These are phyloP conservation scores for Chaetomium sp. DNA, from an alignment of 2,329 filamentous ascomycete species.

Conservation along the genomic window DNA sequence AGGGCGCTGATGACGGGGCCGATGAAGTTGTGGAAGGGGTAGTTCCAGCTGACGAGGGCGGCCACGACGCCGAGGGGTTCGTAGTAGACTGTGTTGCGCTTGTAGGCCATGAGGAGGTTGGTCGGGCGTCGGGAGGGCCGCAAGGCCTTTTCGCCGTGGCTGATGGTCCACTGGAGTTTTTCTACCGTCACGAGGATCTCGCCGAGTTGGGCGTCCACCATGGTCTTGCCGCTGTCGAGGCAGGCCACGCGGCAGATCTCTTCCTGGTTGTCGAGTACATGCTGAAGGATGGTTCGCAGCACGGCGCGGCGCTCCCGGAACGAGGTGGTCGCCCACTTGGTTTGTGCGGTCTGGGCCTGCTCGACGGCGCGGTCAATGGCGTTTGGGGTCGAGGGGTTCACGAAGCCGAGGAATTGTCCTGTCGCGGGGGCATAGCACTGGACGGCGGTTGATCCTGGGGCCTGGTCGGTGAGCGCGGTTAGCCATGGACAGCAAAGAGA, in stretches of 20 bases:
- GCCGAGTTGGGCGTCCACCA: conserved; percentile 87
- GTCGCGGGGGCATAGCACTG: conserved; percentile 89
- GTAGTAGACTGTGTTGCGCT: conserved; percentile 82
- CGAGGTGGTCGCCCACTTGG: conserved; percentile 67
- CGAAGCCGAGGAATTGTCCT: conserved; percentile 70
- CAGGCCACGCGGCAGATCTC: conserved; percentile 79
- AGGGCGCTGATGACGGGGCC: conserved; percentile 85
- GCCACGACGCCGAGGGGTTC: conserved; percentile 90
- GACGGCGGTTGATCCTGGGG: conserved; percentile 59
- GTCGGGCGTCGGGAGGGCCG: conserved; percentile 67
- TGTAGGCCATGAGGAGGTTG: conserved; percentile 92
- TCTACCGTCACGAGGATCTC: conserved; percentile 92
- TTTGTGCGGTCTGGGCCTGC: conserved; percentile 67
- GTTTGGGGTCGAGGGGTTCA: conserved; percentile 69
- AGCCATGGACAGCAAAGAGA: not conserved
- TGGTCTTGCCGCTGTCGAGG: conserved; percentile 91
- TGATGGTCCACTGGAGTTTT: conserved; percentile 90
- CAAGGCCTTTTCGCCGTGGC: conserved; percentile 80
- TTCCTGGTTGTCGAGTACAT: conserved; percentile 83
- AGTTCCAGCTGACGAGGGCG: conserved; percentile 95
- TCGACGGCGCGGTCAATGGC: conserved; percentile 75
- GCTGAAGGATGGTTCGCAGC: conserved; percentile 71
- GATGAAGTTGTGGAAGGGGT: conserved; percentile 90
- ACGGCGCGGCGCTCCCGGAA: conserved; percentile 74
- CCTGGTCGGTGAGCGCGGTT: conserved; percentile 28